A percentile compares a stretch with the other conserved stretches of the same genome.
Conservation (phyloP, 306 rosid genomes). For the Styphnolobium japonicum region DNA sequence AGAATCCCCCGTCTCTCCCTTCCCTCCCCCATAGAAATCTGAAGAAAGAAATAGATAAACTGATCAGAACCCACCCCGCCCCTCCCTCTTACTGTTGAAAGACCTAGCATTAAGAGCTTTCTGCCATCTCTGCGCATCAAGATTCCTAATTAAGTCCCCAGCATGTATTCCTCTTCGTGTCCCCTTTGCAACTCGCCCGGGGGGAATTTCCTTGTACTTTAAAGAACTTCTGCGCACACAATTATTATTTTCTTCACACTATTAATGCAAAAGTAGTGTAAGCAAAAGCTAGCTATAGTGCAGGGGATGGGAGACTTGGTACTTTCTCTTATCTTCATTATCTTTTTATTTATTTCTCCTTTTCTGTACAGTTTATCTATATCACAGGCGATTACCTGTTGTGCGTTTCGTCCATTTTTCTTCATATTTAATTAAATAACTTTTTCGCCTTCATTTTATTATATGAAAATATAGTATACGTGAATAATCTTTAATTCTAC, state of each 20-base stretch:
- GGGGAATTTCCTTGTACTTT: slow-evolving; percentile 33
- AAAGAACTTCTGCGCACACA: slow-evolving; percentile 5
- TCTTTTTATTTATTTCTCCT: slow-evolving; percentile 25
- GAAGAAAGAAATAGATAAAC: slow-evolving; percentile 34
- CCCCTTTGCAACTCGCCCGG: slow-evolving; percentile 50
- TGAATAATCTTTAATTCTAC: background rate
- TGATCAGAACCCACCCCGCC: slow-evolving; percentile 33
- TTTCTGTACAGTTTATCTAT: slow-evolving; percentile 31
- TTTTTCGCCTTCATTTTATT: background rate
- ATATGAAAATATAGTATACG: background rate
- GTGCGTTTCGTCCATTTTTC: slow-evolving; percentile 36
- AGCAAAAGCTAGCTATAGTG: background rate
- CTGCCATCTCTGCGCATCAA: slow-evolving; percentile 50
- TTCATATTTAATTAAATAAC: background rate
- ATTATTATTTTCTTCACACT: slow-evolving; percentile 10
- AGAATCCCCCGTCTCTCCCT: slow-evolving; percentile 13
- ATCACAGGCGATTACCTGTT: slow-evolving; percentile 66
- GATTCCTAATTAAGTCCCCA: slow-evolving; percentile 56
- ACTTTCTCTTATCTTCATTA: background rate
- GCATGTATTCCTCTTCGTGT: slow-evolving; percentile 46
- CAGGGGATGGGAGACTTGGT: slow-evolving; percentile 28
- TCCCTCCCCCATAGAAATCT: background rate
- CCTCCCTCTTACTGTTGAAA: background rate
- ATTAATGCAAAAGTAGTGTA: slow-evolving; percentile 35
- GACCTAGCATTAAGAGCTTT: slow-evolving; percentile 52